phyloP scores from a whole-genome alignment of 2,329 filamentous ascomycete species.

The Rutstroemia sp. region DNA sequence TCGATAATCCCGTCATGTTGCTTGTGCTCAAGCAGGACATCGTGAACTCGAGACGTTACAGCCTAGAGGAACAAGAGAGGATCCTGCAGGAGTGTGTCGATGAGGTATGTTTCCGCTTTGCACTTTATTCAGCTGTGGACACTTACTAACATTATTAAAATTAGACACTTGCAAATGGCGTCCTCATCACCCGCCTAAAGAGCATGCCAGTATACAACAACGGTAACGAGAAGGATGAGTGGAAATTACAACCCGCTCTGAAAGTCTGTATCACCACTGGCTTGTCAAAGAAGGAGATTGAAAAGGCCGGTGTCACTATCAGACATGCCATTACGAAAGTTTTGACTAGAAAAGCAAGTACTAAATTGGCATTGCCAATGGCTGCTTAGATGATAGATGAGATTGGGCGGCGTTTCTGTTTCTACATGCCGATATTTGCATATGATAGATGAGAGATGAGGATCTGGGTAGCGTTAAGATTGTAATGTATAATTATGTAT shows the following conservation, averaged over 20 bases:
- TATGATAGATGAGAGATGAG: not conserved
- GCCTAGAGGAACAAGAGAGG: constrained; percentile 70
- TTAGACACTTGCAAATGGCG: constrained; percentile 76
- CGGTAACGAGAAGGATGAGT: constrained; percentile 61
- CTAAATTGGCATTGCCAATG: constrained; percentile 34
- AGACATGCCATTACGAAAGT: constrained; percentile 92
- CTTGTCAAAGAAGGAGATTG: constrained; percentile 86
- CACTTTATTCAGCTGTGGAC: not conserved
- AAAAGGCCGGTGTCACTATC: constrained; percentile 84
- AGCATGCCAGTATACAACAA: constrained; percentile 58
- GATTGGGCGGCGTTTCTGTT: not conserved
- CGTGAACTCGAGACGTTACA: constrained; percentile 60
- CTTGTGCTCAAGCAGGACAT: constrained; percentile 79
- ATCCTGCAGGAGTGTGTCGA: constrained; percentile 90
- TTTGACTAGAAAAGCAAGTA: constrained; percentile 57
- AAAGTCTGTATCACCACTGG: constrained; percentile 88
- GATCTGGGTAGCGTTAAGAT: not conserved
- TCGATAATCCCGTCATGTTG: constrained; percentile 82
- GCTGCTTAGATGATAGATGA: constrained; percentile 24
- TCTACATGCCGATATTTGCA: not conserved
- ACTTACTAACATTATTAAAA: constrained; percentile 10
- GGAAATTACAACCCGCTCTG: constrained; percentile 69
- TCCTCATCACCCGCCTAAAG: constrained; percentile 84
- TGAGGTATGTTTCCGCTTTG: constrained; percentile 55
- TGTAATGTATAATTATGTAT: not conserved